Base-by-base conservation (phyloP, 257 asterid species). In the Nicotiana benthamiana region DNA sequence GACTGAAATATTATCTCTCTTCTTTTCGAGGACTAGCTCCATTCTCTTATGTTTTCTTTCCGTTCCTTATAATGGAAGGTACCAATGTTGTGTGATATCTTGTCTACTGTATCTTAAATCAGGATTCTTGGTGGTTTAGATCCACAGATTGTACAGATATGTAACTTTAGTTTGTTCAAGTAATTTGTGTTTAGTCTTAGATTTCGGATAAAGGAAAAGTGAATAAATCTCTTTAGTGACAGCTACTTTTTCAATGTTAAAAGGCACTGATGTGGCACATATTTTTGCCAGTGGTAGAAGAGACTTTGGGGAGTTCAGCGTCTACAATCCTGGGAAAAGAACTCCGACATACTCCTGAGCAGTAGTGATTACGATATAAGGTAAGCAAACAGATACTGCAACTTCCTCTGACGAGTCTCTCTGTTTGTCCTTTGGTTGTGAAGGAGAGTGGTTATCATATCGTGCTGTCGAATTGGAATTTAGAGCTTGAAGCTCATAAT, bases 251-350 rank as follows among this genome's bases (percentile, higher is more conserved):
- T 30, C 16, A 80, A 74, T 86, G 86, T 79, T 82, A 84, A 79
- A 89, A 89, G 92, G 89, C 83, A 84, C 87, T 90, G 92, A 92
- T 67, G 79, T 85, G 84, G 84, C 88, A 83, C 83, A 59, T 40
- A 82, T 90, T 87, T 87, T 88, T 85, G 90, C 87, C 94, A 93
- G 99, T 89, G 99, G 99, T 77, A 92, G 84, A 82, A 90, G 99
- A 85, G 97, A 95, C 62, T 95, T 93, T 6, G 98, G 99, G 1
- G 97, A 92, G 54, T 92, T 88, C 88, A 93, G 97, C 15, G 95
- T 93, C 28, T 92, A 91, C 89, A 93, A 90, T 15, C 94, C 93
- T 60, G 65, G 83, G 83, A 86, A 83, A 51, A 82, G 82, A 75
- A 83, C 84, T 67, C 56, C 83, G 48, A 75, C 43, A 51, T 5